Base-by-base conservation (phyloP, 805 yeast species). In the Ogataea nitratoaversa region DNA sequence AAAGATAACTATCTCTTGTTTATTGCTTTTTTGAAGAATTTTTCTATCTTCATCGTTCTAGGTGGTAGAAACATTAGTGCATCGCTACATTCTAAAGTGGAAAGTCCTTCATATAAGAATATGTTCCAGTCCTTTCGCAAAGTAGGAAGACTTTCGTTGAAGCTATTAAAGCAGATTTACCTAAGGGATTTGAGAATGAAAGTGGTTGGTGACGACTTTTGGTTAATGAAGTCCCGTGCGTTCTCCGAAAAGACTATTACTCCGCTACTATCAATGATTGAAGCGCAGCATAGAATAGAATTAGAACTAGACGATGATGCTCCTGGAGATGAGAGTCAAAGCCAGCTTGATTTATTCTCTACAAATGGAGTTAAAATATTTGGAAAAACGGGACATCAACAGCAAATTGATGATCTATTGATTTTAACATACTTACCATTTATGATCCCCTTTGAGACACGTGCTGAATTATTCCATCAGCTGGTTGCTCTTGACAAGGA, bases 391-490 rank as follows among this genome's bases (percentile, higher is more conserved):
- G 44, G 51, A 5, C 40, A 45, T 16, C 48, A 45, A 30, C 50
- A 41, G 13, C 44, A 47, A 17, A 33, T 46, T 5, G 56, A 57
- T 81, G 5, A 67, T 78, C 35, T 68, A 67, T 11, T 72, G 68
- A 40, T 90, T 0, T 68, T 86, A 34, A 67, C 74, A 1, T 72
- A 76, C 37, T 65, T 82, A 3, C 96, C 98, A 3, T 91, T 85
- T 56, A 82, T 89, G 65, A 69, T 91, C 6, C 78, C 86, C 0
- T 91, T 91, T 59, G 71, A 73, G 19, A 73, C 76, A 25, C 69
- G 99, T 35, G 96, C 87, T 0, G 73, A 71, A 36, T 67, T 86
- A 1, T 86, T 91, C 55, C 85, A 84, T 44, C 59, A 67, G 9
- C 67, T 87, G 40, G 74, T 86, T 28, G 72, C 68, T 3, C 46